Evolutionary conservation across 768 basidiomycete genomes (phyloP).

Genomic region (Gyrodon lividus): DNA sequence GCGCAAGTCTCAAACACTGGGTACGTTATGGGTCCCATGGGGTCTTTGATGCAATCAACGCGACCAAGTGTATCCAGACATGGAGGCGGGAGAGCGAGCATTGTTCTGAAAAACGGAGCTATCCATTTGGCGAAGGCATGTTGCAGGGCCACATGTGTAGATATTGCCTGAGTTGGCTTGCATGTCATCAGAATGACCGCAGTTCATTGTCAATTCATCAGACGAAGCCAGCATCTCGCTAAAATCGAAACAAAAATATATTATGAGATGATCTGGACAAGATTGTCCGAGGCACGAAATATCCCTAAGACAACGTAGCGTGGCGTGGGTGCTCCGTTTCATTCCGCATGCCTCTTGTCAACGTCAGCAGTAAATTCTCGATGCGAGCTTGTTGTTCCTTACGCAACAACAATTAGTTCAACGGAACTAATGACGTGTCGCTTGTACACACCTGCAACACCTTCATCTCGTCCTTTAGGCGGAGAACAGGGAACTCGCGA

Average conservation of each 20-base stretch:
- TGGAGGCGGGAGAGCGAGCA: too few relatives aligned
- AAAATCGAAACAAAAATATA: not conserved
- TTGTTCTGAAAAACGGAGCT: too few relatives aligned
- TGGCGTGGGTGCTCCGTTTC: constrained; percentile 13
- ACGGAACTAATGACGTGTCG: not conserved
- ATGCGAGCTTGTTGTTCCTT: constrained; percentile 78
- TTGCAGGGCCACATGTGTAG: too few relatives aligned
- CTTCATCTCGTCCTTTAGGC: constrained; percentile 77
- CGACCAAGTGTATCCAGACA: too few relatives aligned
- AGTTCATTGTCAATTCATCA: too few relatives aligned
- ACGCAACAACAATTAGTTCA: constrained; percentile 4
- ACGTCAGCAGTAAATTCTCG: constrained; percentile 64
- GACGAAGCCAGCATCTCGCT: not conserved
- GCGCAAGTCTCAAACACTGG: too few relatives aligned
- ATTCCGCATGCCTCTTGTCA: constrained; percentile 66
- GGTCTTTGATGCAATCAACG: too few relatives aligned
- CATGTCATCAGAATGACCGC: too few relatives aligned
- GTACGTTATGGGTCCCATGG: too few relatives aligned
- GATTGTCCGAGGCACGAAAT: not conserved
- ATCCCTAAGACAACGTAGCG: not conserved
- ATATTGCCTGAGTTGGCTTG: too few relatives aligned
- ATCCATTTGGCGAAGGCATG: too few relatives aligned
- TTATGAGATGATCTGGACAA: too few relatives aligned
- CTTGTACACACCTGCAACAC: constrained; percentile 62
- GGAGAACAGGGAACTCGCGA: constrained; percentile 59